Base-by-base conservation (phyloP, 1,284 basidiomycete species). In the Polyporus tsugae region DNA sequence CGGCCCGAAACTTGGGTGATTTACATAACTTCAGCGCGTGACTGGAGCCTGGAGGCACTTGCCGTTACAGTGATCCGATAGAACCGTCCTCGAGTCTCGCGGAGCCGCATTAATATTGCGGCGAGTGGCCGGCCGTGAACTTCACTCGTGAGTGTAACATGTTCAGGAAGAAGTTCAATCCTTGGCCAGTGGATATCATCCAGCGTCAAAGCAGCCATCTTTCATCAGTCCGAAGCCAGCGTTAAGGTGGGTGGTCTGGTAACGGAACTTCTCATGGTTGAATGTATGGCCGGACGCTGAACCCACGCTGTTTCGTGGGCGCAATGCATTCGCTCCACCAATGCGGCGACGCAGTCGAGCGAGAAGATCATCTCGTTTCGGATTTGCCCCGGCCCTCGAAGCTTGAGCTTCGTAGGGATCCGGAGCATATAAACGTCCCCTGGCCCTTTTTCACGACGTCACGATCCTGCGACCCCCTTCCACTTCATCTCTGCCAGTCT, bases 401-500 rank as follows among this genome's bases (percentile, higher is more conserved):
- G 46, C 46, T 25, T 13, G 22, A 5, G 22, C 58, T 60, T 41
- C 58, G 58, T 38, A 39, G n/a, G 58, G n/a, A 38, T 58, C 39
- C 39, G 38, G 58, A 39, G 22, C n/a, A n/a, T 39, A 60, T 60
- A 60, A 42, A 52, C 22, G 25, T 25, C 22, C 22, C 58, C 38
- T 38, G 58, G 36, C 38, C 39, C 58, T 9, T 7, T 22, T 60
- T 29, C 60, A 10, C 58, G 19, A 25, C 41, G 60, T 39, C 36
- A 46, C 44, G 44, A 35, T 62, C 61, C 49, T 52, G 17, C 44
- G 46, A 36, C 46, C 61, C 33, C 61, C 35, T 62, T 36, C 44
- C 60, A 25, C 59, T 42, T 36, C 61, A 39, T 62, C 61, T 52
- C 46, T 62, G 61, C 46, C 49, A 52, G 61, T 15, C 61, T 52